phyloP scores from a whole-genome alignment of 345 rosid species.

The Streptanthus diversifolius region DNA sequence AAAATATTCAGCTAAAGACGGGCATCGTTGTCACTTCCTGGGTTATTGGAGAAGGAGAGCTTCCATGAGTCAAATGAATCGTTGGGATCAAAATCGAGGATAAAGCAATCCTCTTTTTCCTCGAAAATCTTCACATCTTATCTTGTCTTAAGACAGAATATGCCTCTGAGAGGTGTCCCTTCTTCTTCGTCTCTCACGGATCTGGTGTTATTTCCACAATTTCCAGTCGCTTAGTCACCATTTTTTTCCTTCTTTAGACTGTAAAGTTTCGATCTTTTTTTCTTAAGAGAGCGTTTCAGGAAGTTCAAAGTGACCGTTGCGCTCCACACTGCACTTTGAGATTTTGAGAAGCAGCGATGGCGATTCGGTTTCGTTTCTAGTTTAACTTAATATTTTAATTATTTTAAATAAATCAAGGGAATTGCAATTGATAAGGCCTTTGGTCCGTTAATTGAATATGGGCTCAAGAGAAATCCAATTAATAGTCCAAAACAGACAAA shows the following conservation, averaged over 20 bases:
- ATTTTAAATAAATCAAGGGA: neutral
- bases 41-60: neutral
- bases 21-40: neutral
- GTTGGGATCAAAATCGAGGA: conserved; percentile 59
- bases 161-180: conserved; percentile 37
- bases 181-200: conserved; percentile 5
- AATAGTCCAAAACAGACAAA: neutral
- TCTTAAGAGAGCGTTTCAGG: neutral
- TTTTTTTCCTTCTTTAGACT: neutral
- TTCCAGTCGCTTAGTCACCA: neutral
- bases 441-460: neutral
- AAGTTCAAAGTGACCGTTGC: conserved; percentile 1
- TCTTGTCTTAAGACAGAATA: conserved; percentile 40
- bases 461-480: neutral
- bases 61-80: conserved; percentile 26
- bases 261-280: neutral
- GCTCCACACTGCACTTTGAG: neutral
- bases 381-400: neutral
- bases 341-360: neutral
- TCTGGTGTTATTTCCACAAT: conserved; percentile 9
- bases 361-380: neutral
- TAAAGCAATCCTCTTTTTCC: conserved; percentile 55
- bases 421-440: neutral
- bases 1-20: conserved; percentile 13
- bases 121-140: conserved; percentile 42